phyloP scores from a whole-genome alignment of 139 green algal species.

The Edaphochlamys debaryana region DNA sequence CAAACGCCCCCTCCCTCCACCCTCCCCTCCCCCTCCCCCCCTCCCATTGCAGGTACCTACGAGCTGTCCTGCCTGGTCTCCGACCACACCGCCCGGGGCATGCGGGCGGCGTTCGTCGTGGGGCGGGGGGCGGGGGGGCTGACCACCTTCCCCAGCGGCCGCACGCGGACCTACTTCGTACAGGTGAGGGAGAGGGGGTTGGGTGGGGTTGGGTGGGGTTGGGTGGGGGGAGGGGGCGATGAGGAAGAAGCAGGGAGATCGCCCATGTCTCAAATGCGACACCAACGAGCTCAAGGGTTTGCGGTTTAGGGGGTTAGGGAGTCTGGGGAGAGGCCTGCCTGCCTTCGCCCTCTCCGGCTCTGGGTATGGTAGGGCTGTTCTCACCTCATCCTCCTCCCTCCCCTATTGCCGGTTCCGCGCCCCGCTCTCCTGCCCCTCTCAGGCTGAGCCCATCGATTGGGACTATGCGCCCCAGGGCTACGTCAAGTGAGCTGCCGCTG shows the following conservation, averaged over 20 bases:
- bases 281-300: too few relatives aligned
- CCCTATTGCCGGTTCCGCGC: too few relatives aligned
- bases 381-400: too few relatives aligned
- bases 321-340: too few relatives aligned
- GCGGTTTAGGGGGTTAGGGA: too few relatives aligned
- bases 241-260: too few relatives aligned
- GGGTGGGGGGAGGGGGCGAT: too few relatives aligned
- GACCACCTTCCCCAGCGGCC: neutral
- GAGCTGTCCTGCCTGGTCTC: constrained; percentile 71
- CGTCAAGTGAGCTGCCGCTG: neutral
- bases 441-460: constrained; percentile 56
- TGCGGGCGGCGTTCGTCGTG: constrained; percentile 50
- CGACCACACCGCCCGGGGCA: constrained; percentile 72
- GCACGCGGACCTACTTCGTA: constrained; percentile 50
- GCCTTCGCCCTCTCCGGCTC: too few relatives aligned
- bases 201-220: too few relatives aligned
- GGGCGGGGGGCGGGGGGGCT: neutral
- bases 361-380: too few relatives aligned
- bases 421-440: too few relatives aligned
- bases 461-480: constrained; percentile 55
- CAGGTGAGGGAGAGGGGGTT: neutral
- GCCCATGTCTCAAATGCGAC: too few relatives aligned
- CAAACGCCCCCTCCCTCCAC: neutral
- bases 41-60: neutral
- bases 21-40: neutral